A percentile compares a stretch with the other conserved stretches of the same genome.
Evolutionary conservation across 352 stramenopile genomes (phyloP).

Genomic region (Pythium myriotylum): DNA sequence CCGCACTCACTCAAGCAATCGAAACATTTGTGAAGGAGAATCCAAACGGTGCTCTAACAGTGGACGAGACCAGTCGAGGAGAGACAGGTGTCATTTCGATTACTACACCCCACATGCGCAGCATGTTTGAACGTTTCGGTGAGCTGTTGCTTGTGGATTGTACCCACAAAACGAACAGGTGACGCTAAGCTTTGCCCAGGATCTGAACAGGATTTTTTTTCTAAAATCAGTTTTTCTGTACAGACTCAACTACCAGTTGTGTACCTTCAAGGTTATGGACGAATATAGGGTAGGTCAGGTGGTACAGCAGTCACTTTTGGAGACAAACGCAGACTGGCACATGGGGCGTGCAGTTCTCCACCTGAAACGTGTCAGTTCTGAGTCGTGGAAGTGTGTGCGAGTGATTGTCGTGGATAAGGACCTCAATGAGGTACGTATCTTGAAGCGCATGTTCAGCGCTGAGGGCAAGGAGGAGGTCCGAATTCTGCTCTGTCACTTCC

Average conservation of each 20-base stretch:
- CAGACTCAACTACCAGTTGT: slow-evolving; percentile 9
- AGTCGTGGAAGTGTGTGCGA: background rate
- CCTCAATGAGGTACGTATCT: slow-evolving; percentile 15
- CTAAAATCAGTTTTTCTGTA: background rate
- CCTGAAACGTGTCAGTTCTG: background rate
- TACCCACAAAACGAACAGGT: slow-evolving; percentile 23
- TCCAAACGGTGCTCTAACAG: slow-evolving; percentile 1
- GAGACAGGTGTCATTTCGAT: slow-evolving; percentile 9
- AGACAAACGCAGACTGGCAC: slow-evolving; percentile 19
- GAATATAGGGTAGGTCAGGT: slow-evolving; percentile 10
- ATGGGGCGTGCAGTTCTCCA: slow-evolving; percentile 6
- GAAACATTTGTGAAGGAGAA: background rate
- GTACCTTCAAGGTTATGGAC: slow-evolving; percentile 20
- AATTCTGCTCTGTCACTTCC: slow-evolving; percentile 8
- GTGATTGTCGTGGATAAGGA: slow-evolving; percentile 25
- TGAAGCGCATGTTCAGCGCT: background rate
- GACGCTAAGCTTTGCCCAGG: background rate
- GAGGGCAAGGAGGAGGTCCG: background rate
- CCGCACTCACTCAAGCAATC: background rate
- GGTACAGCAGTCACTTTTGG: slow-evolving; percentile 15
- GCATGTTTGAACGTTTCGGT: slow-evolving; percentile 2
- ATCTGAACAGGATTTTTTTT: background rate
- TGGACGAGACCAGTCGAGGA: slow-evolving; percentile 5
- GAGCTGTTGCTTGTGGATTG: slow-evolving; percentile 15
- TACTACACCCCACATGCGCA: slow-evolving; percentile 9